Evolutionary conservation across 192 early-diverging fungal genomes (phyloP), one percentile per base, ranked within the genome.

Genomic region (Backusella circina): DNA sequence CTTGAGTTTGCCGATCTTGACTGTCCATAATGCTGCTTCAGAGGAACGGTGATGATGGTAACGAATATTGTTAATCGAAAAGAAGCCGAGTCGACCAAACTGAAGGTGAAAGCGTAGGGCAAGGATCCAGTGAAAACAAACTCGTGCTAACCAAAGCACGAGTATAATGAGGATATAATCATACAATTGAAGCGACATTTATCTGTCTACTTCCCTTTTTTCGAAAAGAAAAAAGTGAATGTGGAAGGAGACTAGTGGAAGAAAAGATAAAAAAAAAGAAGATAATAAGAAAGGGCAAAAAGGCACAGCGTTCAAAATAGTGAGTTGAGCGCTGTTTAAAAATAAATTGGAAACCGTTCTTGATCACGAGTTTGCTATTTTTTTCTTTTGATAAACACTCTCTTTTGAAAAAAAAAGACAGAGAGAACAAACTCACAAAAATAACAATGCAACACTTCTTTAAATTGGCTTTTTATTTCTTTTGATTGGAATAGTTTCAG

Each of bases 1-100:
- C 36, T 82, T 82, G 50, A 82, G 36, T 57, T 68, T 79, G 15
- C 77, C 81, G 28, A 82, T 39, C 13, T 74, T 38, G 36, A 78
- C 26, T 16, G 67, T 50, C 32, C 44, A 70, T 41, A 73, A 18
- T 28, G 65, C 41, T 38, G 50, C 50, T 71, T 50, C 41, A 37
- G 61, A 51, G 37, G 38, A 26, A 16, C 54, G 10, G 21, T 28
- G 30, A 67, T 77, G 71, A 65, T 73, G 72, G 21, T 82, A 82
- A 16, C 28, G 50, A 37, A 79, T 47, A 5, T 74, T 57, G n/a
- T 32, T 71, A 18, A 82, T 76, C 4, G 81, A 82, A 50, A 78
- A 71, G 33, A 82, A 77, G 4, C 81, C 81, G 28, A 82, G 12
- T 10, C 64, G 67, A n/a, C 67, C 75, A 36, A 79, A 79, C 37